Evolutionary conservation across 1,139 yeast genomes (phyloP), one percentile per base, ranked within the genome.

Genomic region (Taiozyma sp.): DNA sequence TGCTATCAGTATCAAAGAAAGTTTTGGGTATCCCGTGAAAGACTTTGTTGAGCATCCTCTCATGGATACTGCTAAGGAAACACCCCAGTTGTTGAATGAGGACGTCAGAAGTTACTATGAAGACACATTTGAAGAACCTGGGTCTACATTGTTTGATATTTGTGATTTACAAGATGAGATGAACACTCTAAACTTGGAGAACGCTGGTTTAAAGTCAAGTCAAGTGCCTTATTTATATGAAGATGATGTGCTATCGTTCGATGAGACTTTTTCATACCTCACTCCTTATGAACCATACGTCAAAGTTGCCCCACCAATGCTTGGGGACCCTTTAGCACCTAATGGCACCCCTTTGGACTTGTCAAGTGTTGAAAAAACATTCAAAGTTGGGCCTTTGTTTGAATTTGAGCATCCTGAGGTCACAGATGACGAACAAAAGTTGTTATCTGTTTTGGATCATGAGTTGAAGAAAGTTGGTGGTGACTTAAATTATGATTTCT

Each of bases 341-440:
- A 43, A 49, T 30, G 62, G 50, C 4, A 53, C 62, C 2, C 53
- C 52, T 1, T 54, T 62, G 38, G 60, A 62, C 16, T 43, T 62
- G 7, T 56, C 64, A 14, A 9, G 14, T 8, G 55, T 61, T 38
- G 48, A 48, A 3, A 52, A 44, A 12, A 44, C 40, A 13, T 6
- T n/a, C 8, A 28, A 12, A 3, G 50, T 51, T 9, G 54, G 47
- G 22, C 63, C 65, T 2, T 51, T 61, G 3, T 39, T 38, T n/a
- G 42, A 44, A 2, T 34, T 43, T 30, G 51, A 52, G 24, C 49
- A 51, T 7, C 23, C 30, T 3, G 43, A 49, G 4, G 4, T 48
- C 2, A 16, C 52, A 6, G 24, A 45, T 5, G 65, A 61, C 41
- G 64, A 60, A 43, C 22, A 48, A 45, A 60, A 57, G 19, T 44